Percentiles rank a stretch among this genome's conserved stretches.
Evolutionary conservation across 495 filamentous ascomycete species (phyloP).

Genomic region (Bacidia rubella): DNA sequence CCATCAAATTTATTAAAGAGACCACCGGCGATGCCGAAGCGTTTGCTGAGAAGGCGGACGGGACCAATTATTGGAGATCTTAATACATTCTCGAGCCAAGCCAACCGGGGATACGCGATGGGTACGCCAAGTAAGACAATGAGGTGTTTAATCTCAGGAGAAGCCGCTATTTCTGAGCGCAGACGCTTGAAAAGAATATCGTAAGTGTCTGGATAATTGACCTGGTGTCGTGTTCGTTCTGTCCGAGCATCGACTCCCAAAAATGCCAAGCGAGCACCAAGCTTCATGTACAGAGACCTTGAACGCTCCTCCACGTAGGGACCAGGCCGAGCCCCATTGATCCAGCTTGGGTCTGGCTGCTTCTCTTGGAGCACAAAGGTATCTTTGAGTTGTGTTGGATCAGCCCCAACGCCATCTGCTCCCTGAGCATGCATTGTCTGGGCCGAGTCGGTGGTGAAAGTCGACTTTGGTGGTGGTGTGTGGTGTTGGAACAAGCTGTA

Average conservation of each 20-base stretch:
- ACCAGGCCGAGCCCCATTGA: constrained; percentile 63
- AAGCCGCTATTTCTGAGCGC: constrained; percentile 43
- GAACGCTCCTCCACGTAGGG: constrained; percentile 70
- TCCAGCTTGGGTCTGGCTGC: constrained; percentile 57
- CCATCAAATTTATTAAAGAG: constrained; percentile 93
- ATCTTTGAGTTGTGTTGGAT: constrained; percentile 53
- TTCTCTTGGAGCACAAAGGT: constrained; percentile 50
- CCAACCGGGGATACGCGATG: constrained; percentile 86
- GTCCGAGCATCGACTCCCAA: constrained; percentile 80
- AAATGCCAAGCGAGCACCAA: constrained; percentile 78
- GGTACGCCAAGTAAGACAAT: constrained; percentile 82
- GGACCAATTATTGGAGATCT: constrained; percentile 70
- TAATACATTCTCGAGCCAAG: constrained; percentile 88
- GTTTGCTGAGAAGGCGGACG: constrained; percentile 77
- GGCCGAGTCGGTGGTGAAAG: constrained; percentile 61
- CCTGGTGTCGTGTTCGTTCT: constrained; percentile 80
- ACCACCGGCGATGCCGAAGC: constrained; percentile 71
- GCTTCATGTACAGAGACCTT: constrained; percentile 63
- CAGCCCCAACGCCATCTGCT: constrained; percentile 36
- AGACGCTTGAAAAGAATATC: constrained; percentile 64
- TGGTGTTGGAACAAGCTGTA: constrained; percentile 95
- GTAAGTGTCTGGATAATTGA: constrained; percentile 87
- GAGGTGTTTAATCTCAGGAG: constrained; percentile 52
- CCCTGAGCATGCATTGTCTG: constrained; percentile 33
- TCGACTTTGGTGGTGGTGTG: constrained; percentile 63